Conservation (phyloP, 2,329 filamentous ascomycete species). For the Alternaria sp. region DNA sequence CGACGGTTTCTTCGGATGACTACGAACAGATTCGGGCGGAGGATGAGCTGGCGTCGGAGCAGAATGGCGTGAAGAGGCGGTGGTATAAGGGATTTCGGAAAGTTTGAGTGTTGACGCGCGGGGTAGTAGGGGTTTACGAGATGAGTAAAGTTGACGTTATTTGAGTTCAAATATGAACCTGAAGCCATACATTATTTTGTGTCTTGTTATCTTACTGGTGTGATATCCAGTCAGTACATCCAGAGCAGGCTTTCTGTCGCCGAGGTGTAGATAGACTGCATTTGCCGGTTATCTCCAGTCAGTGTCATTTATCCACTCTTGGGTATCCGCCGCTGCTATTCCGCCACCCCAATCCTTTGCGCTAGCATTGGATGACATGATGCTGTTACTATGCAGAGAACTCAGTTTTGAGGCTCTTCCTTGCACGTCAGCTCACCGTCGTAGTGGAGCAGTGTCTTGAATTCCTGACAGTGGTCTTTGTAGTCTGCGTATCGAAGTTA, state of each 20-base stretch:
- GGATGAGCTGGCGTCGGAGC: neutral
- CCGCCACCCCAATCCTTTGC: neutral
- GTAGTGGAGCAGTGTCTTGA: neutral
- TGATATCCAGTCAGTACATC: neutral
- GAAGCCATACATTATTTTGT: neutral
- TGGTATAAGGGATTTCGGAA: slow-evolving; percentile 20
- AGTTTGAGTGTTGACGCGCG: neutral
- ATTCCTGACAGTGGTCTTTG: neutral
- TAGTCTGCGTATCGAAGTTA: neutral
- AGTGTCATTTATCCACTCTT: neutral
- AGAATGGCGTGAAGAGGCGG: slow-evolving; percentile 13
- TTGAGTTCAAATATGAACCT: neutral
- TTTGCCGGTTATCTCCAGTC: neutral
- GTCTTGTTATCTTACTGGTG: neutral
- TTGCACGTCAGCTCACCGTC: neutral
- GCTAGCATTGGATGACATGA: neutral
- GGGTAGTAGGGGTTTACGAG: too few relatives aligned
- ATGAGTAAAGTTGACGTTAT: neutral
- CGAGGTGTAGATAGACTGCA: neutral
- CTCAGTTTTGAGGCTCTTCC: neutral
- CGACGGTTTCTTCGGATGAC: neutral
- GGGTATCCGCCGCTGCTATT: neutral
- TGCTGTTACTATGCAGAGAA: neutral
- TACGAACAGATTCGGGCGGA: slow-evolving; percentile 8
- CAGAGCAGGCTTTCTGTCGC: neutral